phyloP scores from a whole-genome alignment of 208 protist species.

The Borovskyia barvae region DNA sequence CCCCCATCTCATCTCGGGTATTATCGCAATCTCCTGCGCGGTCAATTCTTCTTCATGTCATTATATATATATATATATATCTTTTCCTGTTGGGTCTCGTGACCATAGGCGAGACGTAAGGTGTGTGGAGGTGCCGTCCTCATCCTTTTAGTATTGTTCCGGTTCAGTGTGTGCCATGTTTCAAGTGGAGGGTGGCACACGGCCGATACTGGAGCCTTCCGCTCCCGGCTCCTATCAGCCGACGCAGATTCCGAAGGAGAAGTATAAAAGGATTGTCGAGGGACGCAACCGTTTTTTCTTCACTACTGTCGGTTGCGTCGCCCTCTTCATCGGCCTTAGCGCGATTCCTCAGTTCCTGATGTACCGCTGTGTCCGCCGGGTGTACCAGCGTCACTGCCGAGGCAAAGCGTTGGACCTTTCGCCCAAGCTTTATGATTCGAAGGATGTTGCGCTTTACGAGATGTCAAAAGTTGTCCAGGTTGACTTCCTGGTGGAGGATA shows the following conservation, averaged over 20 bases:
- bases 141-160: not conserved
- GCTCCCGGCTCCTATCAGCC: conserved; percentile 34
- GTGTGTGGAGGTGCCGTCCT: not conserved
- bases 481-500: conserved; percentile 71
- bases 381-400: conserved; percentile 48
- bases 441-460: conserved; percentile 72
- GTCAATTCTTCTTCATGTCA: not conserved
- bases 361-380: conserved; percentile 39
- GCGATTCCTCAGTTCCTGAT: conserved; percentile 59
- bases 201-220: conserved; percentile 19
- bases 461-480: conserved; percentile 70
- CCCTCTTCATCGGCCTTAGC: conserved; percentile 39
- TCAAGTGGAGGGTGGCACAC: not conserved
- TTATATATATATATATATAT: not conserved
- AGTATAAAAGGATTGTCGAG: conserved; percentile 73
- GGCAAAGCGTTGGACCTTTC: conserved; percentile 78
- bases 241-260: conserved; percentile 59
- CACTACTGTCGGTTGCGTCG: conserved; percentile 34
- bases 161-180: conserved; percentile 5
- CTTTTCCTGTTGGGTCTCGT: not conserved
- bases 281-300: conserved; percentile 70
- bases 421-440: conserved; percentile 74
- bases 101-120: too few species aligned
- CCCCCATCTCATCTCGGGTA: too few species aligned
- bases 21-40: too few species aligned